These are phyloP conservation scores for Penicillium nucicola DNA, from an alignment of 495 filamentous ascomycete species.

Conservation along the genomic window DNA sequence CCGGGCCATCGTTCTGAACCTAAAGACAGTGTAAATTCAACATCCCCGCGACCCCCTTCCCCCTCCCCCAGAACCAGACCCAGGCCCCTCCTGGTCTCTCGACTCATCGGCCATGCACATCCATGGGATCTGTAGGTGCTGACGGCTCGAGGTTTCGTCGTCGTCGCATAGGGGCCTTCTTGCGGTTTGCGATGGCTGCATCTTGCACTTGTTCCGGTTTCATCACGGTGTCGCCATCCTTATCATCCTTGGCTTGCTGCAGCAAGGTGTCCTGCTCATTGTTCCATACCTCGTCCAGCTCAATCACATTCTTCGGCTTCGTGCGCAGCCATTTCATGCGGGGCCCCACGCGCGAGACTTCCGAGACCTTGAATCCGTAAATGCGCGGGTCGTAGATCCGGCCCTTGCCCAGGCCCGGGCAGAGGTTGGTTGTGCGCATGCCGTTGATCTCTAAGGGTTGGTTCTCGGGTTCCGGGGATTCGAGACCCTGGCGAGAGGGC, in stretches of 20 bases:
- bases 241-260: conserved; percentile 38
- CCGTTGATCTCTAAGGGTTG: conserved; percentile 75
- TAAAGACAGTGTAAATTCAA: conserved; percentile 5
- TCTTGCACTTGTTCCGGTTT: conserved; percentile 29
- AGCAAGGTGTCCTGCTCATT: conserved; percentile 27
- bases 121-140: conserved; percentile 31
- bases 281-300: conserved; percentile 68
- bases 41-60: background rate
- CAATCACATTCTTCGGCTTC: conserved; percentile 72
- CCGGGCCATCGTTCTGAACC: background rate
- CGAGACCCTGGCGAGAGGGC: conserved; percentile 11
- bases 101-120: conserved; percentile 31
- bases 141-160: conserved; percentile 24
- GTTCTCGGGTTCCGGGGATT: conserved; percentile 33
- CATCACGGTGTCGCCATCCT: conserved; percentile 47
- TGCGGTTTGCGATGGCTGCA: conserved; percentile 41
- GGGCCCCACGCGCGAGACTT: conserved; percentile 79
- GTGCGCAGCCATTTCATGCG: conserved; percentile 95
- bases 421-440: conserved; percentile 75
- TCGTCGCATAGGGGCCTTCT: conserved; percentile 51
- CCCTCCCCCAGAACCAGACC: too few species aligned
- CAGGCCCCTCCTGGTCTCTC: too few species aligned
- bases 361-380: conserved; percentile 92
- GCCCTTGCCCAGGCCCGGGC: conserved; percentile 76
- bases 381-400: conserved; percentile 93